Evolutionary conservation across 1,139 yeast species (phyloP).

Genomic region (Saccharomyces hybrid): DNA sequence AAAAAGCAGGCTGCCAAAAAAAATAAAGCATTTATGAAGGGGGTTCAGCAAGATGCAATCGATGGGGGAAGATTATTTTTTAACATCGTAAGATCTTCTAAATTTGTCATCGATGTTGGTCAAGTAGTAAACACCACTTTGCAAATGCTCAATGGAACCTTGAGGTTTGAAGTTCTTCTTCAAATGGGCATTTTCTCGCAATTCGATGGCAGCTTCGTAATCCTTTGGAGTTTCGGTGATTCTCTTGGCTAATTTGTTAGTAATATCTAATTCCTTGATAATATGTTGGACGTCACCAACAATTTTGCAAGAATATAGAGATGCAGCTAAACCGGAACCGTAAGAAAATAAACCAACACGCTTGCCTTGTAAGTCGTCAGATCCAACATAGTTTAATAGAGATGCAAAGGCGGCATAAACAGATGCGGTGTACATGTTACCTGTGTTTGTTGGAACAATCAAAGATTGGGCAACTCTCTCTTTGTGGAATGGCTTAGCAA

Average conservation of each 20-base stretch:
- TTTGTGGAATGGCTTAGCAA: conserved; percentile 65
- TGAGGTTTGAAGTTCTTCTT: conserved; percentile 71
- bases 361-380: conserved; percentile 67
- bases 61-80: conserved; percentile 36
- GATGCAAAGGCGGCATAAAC: conserved; percentile 86
- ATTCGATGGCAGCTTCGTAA: conserved; percentile 71
- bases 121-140: conserved; percentile 77
- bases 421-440: conserved; percentile 97
- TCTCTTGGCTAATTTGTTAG: conserved; percentile 60
- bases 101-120: conserved; percentile 78
- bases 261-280: conserved; percentile 58
- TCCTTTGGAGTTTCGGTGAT: conserved; percentile 61
- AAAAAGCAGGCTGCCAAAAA: neutral
- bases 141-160: conserved; percentile 67
- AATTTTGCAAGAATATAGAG: conserved; percentile 73
- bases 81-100: conserved; percentile 71
- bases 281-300: conserved; percentile 74
- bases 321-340: conserved; percentile 96
- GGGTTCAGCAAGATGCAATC: neutral
- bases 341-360: conserved; percentile 91
- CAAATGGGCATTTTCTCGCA: conserved; percentile 86
- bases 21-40: conserved; percentile 3
- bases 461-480: conserved; percentile 75
- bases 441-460: conserved; percentile 89
- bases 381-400: conserved; percentile 65